These are phyloP conservation scores for Acanthamoeba divionensis DNA, from an alignment of 208 protist species.

Conservation along the genomic window DNA sequence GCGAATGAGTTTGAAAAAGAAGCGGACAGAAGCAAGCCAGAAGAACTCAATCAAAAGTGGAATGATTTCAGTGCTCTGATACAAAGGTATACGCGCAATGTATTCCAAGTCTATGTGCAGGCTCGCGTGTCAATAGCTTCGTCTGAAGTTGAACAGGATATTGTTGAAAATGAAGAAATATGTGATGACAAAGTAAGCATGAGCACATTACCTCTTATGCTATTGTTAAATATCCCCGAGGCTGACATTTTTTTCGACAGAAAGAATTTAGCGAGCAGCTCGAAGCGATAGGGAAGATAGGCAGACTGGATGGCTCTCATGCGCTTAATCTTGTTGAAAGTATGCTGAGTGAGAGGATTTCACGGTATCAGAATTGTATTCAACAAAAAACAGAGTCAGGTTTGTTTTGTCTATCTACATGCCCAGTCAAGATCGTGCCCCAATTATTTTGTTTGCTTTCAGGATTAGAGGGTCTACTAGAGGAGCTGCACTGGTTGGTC, in stretches of 20 bases:
- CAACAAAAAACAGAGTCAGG: background rate
- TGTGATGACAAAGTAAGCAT: background rate
- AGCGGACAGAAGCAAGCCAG: too few species aligned
- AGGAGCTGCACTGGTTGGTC: conserved; percentile 6
- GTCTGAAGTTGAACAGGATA: background rate
- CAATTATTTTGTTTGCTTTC: background rate
- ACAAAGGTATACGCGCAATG: conserved; percentile 1
- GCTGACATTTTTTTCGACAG: background rate
- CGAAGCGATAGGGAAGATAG: background rate
- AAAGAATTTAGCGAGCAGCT: background rate
- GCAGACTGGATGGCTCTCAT: background rate
- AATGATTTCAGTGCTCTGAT: too few species aligned
- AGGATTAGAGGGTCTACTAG: background rate
- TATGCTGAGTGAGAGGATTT: background rate
- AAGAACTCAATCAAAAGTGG: too few species aligned
- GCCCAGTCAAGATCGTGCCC: too few species aligned
- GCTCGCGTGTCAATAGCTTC: background rate
- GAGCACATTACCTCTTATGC: background rate
- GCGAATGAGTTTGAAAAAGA: too few species aligned
- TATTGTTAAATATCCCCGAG: background rate
- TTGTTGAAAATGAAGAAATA: conserved; percentile 15
- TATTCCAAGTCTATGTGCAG: conserved; percentile 21
- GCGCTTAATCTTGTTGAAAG: background rate
- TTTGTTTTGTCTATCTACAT: background rate
- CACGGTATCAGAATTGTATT: background rate